Base-by-base conservation (phyloP, 768 basidiomycete species). In the Collybia sordida region DNA sequence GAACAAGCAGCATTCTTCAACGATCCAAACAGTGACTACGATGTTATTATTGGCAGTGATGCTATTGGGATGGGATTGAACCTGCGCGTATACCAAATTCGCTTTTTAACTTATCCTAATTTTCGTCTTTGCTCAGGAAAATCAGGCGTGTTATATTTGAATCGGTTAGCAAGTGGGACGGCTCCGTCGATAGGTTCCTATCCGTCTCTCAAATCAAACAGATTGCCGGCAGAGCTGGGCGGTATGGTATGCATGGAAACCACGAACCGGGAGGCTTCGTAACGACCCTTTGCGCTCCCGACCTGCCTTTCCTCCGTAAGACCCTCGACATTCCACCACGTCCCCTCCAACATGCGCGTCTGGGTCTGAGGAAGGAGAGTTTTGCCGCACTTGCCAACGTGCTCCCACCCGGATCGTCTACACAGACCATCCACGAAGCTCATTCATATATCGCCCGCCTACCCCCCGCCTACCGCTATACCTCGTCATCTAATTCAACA, bases 21-120 rank as follows among this genome's bases (percentile, higher is more conserved):
- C 59, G 82, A 91, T 52, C 83, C 83, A 0, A 62, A 81, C 36
- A 90, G 86, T n/a, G 86, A 83, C 1, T 90, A 89, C 59, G 90
- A 96, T 58, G 86, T 98, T 2, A 77, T 99, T 36, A 82, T 98
- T 15, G 96, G 92, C 1, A 94, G 90, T 58, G 97, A 99, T 61
- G 93, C 94, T 0, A 86, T 98, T 42, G 94, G 97, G 1, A 95
- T 99, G 93, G 97, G 97, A 0, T 77, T 99, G 18, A 98, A 99
- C 63, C 69, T 99, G 97, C 98, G 65, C 38, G 89, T 72, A 3
- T 31, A 17, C 12, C 35, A n/a, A 47, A 47, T 49, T 31, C 7
- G 41, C 45, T 57, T 22, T 7, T 42, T 5, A 8, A 35, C 3
- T 37, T 34, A 40, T 23, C 41, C 36, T 27, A 52, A 34, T 35